Base-by-base conservation (phyloP, 176 grass and related monocot genomes). In the Bolboschoenus planiculmis region DNA sequence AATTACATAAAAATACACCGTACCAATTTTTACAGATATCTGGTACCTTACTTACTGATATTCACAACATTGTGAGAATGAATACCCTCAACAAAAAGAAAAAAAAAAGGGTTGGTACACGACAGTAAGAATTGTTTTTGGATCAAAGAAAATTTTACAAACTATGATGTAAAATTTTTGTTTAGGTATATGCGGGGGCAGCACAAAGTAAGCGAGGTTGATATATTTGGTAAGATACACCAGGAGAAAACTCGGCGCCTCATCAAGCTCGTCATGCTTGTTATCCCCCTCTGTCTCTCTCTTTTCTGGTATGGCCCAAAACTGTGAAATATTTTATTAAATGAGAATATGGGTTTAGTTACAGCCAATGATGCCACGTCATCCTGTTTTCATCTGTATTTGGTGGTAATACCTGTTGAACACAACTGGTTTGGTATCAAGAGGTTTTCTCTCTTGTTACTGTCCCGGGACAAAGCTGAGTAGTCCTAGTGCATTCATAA, bases 191-290 rank as follows among this genome's bases (percentile, higher is more conserved):
- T 82, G 57, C n/a, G 60, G 37, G 60, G 56, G 26, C 57, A 82
- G 24, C 79, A 82, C 56, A 82, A 31, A 58, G 56, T 82, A 58
- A 60, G 27, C 36, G 79, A 63, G 79, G 58, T 31, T 39, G 79
- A 82, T 48, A 66, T 82, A 82, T 82, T 63, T 46, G 79, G 79
- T 44, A 63, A 63, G 59, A 29, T 82, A 6, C 23, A 82, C 6
- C 56, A 82, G 43, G 79, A 82, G 79, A 63, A 82, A 66, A 82
- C 58, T 27, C 79, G 58, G 14, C 79, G 79, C 33, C 39, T 82
- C 11, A 44, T 82, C 79, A 82, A 82, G 56, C 79, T 82, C 47
- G 57, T 2, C 1, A 82, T 65, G 59, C 20, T 82, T 46, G 56
- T 82, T 29, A 31, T 82, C 24, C 79, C 79, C 11, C 79, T 82